Conservation (phyloP, 306 rosid species). For the Dalbergia cochinchinensis region DNA sequence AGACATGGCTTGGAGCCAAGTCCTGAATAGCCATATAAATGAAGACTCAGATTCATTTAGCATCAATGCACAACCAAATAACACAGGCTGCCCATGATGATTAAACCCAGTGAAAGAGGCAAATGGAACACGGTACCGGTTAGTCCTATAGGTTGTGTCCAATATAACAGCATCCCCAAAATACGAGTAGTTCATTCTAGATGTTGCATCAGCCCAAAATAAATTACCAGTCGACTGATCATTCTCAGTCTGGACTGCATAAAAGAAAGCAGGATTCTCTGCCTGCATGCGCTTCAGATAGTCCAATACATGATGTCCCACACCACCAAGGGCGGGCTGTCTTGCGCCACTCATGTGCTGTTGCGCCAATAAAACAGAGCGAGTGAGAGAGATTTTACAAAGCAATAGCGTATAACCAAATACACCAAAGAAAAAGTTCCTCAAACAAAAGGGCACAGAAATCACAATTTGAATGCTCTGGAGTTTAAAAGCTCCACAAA, state of each 20-base stretch:
- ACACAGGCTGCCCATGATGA: constrained; percentile 84
- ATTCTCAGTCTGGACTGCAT: constrained; percentile 70
- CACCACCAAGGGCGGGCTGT: constrained; percentile 74
- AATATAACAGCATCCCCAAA: constrained; percentile 86
- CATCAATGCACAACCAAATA: constrained; percentile 82
- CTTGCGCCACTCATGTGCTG: constrained; percentile 72
- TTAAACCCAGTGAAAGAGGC: constrained; percentile 77
- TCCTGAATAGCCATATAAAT: constrained; percentile 74
- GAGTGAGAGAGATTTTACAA: background rate
- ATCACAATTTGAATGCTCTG: background rate
- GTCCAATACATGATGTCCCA: constrained; percentile 78
- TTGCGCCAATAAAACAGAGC: background rate
- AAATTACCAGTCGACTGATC: constrained; percentile 70
- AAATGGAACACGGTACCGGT: constrained; percentile 68
- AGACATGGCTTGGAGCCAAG: constrained; percentile 88
- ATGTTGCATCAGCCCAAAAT: constrained; percentile 81
- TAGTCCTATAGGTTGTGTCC: constrained; percentile 70
- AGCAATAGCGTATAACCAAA: background rate
- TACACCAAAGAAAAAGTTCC: background rate
- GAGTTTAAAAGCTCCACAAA: constrained; percentile 1
- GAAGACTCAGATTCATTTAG: constrained; percentile 74
- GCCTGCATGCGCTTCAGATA: constrained; percentile 86
- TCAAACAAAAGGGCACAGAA: background rate
- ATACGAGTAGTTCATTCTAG: constrained; percentile 71
- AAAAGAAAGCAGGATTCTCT: constrained; percentile 79